A percentile compares a stretch with the other conserved stretches of the same genome.
phyloP scores from a whole-genome alignment of 306 rosid genomes.

The Medicago arabica region DNA sequence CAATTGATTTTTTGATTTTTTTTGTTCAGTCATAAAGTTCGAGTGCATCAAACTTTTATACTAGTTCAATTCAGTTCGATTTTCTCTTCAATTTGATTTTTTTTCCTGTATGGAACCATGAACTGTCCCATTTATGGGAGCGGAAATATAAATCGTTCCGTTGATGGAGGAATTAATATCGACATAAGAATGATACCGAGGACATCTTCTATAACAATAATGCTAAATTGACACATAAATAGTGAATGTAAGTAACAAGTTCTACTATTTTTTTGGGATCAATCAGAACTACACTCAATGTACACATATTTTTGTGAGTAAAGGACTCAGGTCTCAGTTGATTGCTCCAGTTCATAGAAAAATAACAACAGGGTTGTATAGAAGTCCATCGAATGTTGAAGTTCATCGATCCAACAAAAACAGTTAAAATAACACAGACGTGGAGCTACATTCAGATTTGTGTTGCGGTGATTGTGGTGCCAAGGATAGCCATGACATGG shows the following conservation, averaged over 20 bases:
- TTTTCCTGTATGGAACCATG: neutral
- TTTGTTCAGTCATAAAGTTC: too few relatives aligned
- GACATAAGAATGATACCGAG: conserved; percentile 4
- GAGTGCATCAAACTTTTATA: too few relatives aligned
- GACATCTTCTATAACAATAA: conserved; percentile 9
- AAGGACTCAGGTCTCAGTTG: too few relatives aligned
- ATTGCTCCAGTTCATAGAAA: too few relatives aligned
- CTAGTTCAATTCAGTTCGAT: neutral
- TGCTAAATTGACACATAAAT: neutral
- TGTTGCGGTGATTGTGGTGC: conserved; percentile 55
- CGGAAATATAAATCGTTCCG: neutral
- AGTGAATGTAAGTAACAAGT: neutral
- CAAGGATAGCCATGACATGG: conserved; percentile 76
- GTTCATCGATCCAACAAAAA: too few relatives aligned
- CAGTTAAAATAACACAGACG: conserved; percentile 24
- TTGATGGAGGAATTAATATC: neutral
- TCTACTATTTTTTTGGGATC: neutral
- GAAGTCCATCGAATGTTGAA: too few relatives aligned
- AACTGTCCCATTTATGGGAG: neutral
- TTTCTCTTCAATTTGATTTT: too few relatives aligned
- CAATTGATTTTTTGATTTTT: neutral
- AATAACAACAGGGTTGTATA: too few relatives aligned
- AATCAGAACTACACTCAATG: neutral
- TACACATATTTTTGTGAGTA: neutral
- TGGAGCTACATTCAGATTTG: conserved; percentile 42